Evolutionary conservation across 1,139 yeast genomes (phyloP), one percentile per base, ranked within the genome.

Genomic region (Ashbya aceris): DNA sequence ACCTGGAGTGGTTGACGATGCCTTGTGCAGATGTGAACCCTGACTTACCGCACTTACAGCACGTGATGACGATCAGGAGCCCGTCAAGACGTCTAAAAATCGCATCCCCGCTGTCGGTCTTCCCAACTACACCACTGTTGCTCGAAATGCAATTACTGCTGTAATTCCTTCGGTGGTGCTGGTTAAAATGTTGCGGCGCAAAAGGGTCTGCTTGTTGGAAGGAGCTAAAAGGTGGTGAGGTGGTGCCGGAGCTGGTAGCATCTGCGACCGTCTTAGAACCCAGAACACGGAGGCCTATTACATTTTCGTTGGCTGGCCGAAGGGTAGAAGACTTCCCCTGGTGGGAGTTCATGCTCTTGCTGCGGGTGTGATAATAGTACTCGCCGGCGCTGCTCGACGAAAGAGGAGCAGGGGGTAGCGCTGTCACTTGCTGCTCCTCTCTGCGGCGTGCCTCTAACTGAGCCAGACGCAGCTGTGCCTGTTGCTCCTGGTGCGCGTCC

Each of bases 1-100:
- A 73, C 48, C 93, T 66, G 48, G 83, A 74, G 57, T 83, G 94
- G 56, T 82, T 83, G 33, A 83, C 69, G 48, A 83, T 82, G 20
- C 93, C 93, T 57, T 83, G 93, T 0, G 87, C 85, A 10, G 84
- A 76, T 7, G 84, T 77, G 56, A 83, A 83, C 48, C 82, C 83
- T 40, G 77, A 72, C 43, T 91, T 65, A 11, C 69, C 72, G 60
- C 94, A 83, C 42, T 71, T 74, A 0, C 80, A 77, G 57, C 94
- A 83, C 7, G 77, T 77, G 23, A 83, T 67, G 41, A 78, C 69
- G 7, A 83, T 87, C 26, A 81, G 64, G 0, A 81, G 69, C 1
- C 91, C 89, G 58, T 83, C 93, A 4, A 82, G 74, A 45, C 93
- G 65, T 44, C 83, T 69, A 55, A 79, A 80, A 6, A 83, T 69